Evolutionary conservation across 2,329 filamentous ascomycete species (phyloP).

Genomic region (Fusarium sp.): DNA sequence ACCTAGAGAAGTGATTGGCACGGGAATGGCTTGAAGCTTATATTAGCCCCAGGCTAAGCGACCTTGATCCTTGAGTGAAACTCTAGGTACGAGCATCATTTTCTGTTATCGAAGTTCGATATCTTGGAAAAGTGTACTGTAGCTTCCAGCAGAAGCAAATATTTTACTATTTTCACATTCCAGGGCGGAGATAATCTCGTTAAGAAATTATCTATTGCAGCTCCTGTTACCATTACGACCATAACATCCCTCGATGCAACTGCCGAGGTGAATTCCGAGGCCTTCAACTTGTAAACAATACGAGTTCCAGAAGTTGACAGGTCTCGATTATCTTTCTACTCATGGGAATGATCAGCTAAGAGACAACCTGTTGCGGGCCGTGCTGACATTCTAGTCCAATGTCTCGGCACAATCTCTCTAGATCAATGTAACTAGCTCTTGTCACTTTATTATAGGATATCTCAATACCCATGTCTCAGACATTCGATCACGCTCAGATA

Average conservation of each 20-base stretch:
- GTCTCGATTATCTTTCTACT: not conserved
- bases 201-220: not conserved
- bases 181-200: not conserved
- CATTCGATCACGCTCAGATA: not conserved
- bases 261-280: not conserved
- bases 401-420: not conserved
- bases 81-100: not conserved
- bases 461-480: not conserved
- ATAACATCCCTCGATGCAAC: not conserved
- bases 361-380: not conserved
- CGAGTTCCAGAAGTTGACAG: not conserved
- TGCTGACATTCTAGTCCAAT: not conserved
- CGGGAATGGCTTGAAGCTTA: slow-evolving; percentile 1
- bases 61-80: not conserved
- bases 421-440: not conserved
- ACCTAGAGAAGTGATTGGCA: not conserved
- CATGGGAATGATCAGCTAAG: not conserved
- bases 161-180: not conserved
- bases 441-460: not conserved
- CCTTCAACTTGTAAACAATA: not conserved
- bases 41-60: not conserved
- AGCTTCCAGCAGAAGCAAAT: not conserved
- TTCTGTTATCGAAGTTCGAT: not conserved
- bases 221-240: not conserved
- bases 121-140: not conserved